Conservation (phyloP, 2,329 filamentous ascomycete genomes). For the Ceratocystiopsis minuta region DNA sequence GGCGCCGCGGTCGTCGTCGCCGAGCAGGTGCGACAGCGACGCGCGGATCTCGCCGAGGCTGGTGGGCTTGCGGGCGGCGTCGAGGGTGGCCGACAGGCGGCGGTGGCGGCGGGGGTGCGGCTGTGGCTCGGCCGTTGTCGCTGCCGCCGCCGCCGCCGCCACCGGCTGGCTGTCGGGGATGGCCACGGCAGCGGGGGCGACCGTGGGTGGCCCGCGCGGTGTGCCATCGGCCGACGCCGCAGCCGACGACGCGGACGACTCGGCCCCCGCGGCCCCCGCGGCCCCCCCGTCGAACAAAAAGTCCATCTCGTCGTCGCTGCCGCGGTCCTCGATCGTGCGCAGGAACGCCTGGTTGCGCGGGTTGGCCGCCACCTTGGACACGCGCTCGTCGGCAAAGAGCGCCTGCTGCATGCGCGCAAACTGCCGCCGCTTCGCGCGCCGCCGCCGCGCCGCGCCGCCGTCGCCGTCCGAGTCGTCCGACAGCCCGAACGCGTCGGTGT, state of each 20-base stretch:
- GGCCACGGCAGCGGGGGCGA: not conserved
- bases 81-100: slow-evolving; percentile 22
- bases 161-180: slow-evolving; percentile 9
- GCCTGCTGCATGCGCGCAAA: slow-evolving; percentile 86
- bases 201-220: not conserved
- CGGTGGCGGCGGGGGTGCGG: slow-evolving; percentile 25
- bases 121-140: slow-evolving; percentile 15
- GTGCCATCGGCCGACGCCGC: no score
- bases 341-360: slow-evolving; percentile 83
- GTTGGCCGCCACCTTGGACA: slow-evolving; percentile 78
- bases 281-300: slow-evolving; percentile 34
- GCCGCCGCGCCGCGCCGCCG: slow-evolving; percentile 61
- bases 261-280: slow-evolving; percentile 15
- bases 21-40: slow-evolving; percentile 67
- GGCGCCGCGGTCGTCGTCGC: slow-evolving; percentile 35
- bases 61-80: slow-evolving; percentile 45
- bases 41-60: slow-evolving; percentile 67
- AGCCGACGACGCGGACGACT: slow-evolving; percentile 12
- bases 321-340: slow-evolving; percentile 69
- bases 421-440: slow-evolving; percentile 68
- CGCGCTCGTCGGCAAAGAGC: slow-evolving; percentile 70
- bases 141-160: not conserved
- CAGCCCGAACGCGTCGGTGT: slow-evolving; percentile 47
- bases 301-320: slow-evolving; percentile 57
- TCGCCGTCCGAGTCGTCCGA: slow-evolving; percentile 82